Percentiles rank a stretch among this genome's conserved stretches.
These are phyloP conservation scores for Primulina tabacum DNA, from an alignment of 257 asterid genomes.

Conservation along the genomic window DNA sequence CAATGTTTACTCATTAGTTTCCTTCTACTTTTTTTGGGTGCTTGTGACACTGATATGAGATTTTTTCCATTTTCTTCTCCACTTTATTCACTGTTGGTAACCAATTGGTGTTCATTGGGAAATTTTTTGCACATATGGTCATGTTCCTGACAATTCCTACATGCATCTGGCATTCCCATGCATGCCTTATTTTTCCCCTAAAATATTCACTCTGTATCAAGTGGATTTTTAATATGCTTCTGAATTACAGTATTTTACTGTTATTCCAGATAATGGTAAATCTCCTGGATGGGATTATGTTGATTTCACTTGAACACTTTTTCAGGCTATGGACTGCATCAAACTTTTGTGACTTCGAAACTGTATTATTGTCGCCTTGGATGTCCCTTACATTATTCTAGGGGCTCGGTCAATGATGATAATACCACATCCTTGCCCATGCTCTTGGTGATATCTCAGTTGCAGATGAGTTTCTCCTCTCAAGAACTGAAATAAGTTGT, in stretches of 20 bases:
- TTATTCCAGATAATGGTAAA: too few species aligned
- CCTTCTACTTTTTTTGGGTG: too few species aligned
- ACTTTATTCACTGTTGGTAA: conserved; percentile 1
- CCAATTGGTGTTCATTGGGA: not conserved
- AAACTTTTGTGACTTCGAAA: conserved; percentile 20
- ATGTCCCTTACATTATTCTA: conserved; percentile 25
- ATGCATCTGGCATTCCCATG: not conserved
- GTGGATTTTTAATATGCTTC: too few species aligned
- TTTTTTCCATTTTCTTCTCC: not conserved
- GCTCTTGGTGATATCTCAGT: conserved; percentile 63
- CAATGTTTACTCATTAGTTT: too few species aligned
- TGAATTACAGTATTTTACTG: too few species aligned
- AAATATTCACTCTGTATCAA: not conserved
- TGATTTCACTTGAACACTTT: conserved; percentile 4
- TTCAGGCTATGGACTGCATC: conserved; percentile 37
- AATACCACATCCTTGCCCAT: conserved; percentile 36
- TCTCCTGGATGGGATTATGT: too few species aligned
- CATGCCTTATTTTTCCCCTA: too few species aligned
- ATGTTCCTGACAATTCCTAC: not conserved
- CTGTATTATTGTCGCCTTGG: conserved; percentile 11
- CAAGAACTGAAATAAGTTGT: conserved; percentile 57
- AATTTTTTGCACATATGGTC: not conserved
- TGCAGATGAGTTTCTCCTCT: conserved; percentile 97
- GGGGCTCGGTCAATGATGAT: conserved; percentile 25
- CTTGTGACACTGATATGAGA: not conserved